Evolutionary conservation across 1,139 yeast species (phyloP), one percentile per base, ranked within the genome.

Genomic region (Candida frijolesensis): DNA sequence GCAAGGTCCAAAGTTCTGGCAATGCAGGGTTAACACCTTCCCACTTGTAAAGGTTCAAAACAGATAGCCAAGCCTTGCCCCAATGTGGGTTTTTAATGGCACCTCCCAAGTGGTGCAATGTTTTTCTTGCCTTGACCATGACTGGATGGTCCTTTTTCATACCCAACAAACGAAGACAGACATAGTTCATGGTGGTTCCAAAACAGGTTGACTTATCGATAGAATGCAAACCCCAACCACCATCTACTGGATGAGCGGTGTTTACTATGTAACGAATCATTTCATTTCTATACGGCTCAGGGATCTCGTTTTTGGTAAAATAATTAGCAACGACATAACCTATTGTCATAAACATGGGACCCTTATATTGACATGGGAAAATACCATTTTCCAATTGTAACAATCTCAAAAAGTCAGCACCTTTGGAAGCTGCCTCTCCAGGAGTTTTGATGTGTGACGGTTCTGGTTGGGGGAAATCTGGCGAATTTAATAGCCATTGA

Each of bases 21-120:
- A 99, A 99, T 1, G 97, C 96, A 2, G 99, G 99, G 60, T 95
- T 95, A 7, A 94, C 97, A 46, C 99, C 99, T 56, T 88, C 96
- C 97, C 98, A 95, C 37, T 82, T 84, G 64, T 92, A 95, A 48
- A 94, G 67, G 57, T 88, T 90, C 53, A 95, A 73, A 2, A 90
- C 64, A 0, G 97, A 77, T 27, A 95, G 71, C 92, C 97, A 94
- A 1, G 90, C 83, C 65, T 95, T 95, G 3, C 98, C 99, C 99
- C 99, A 95, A 67, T 94, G 98, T 0, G 99, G 99, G 49, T 81
- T 80, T 2, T 89, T 89, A 47, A 87, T 66, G 1, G 99, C 98
- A 30, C 99, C 98, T 1, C 98, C 98, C 38, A 94, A 69, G 40
- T 78, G 72, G 50, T 74, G 82, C 38, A 94, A 73, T 1, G 94